Base-by-base conservation (phyloP, 106 monocot genomes). In the Hemerocallis citrina region DNA sequence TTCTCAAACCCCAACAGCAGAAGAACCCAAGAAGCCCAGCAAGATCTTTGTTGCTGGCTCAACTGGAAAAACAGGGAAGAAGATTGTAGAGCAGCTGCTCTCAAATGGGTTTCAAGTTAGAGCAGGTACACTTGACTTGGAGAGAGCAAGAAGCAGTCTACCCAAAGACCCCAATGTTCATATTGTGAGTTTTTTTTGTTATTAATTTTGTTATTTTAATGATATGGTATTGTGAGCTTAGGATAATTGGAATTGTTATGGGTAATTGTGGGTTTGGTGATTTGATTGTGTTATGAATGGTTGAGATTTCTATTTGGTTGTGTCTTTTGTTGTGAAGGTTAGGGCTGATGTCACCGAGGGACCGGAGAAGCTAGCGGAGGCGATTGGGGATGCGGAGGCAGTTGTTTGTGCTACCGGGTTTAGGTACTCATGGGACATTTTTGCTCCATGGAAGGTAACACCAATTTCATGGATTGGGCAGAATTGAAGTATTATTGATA, bases 371-470 rank as follows among this genome's bases (percentile, higher is more conserved):
- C 17, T 85, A 22, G 73, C 43, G 36, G 65, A 73, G 58, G 85
- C 85, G 21, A 73, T 85, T 12, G 75, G 76, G 10, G 85, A 73
- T 54, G 75, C 79, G 10, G 85, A 90, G 30, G 89, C 76, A 8
- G 85, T 90, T 19, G 52, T 90, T 32, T 90, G 89, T 31, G 75
- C 85, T 14, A 90, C 89, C 19, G 89, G 80, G 20, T 85, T 80
- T 40, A 65, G 76, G 1, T 72, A 50, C 14, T 90, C 89, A 0
- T 79, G 56, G 61, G 89, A 90, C 67, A 25, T 82, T 15, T 85
- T 90, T 46, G 85, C 89, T 7, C 89, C 89, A 2, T 90, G 89
- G 89, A 90, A 90, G 81, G 88, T 89, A n/a, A n/a, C n/a, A n/a
- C n/a, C n/a, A n/a, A n/a, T n/a, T n/a, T n/a, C n/a, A n/a, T n/a